phyloP scores from a whole-genome alignment of 345 rosid species.

The Rhodamnia rubescens region DNA sequence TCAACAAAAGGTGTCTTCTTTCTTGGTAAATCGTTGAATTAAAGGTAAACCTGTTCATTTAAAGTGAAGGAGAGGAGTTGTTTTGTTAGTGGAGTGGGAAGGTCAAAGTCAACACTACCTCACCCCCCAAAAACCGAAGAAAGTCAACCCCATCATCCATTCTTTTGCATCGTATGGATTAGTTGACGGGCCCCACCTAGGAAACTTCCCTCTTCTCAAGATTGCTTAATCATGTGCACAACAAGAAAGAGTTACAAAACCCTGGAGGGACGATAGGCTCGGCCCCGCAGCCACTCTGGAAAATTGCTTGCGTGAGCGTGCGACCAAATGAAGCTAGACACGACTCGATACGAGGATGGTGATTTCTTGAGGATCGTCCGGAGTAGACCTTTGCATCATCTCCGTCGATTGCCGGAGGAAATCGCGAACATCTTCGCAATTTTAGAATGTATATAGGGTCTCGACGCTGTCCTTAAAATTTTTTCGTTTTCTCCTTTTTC shows the following conservation, averaged over 20 bases:
- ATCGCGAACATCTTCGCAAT: background rate
- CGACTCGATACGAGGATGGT: accelerated
- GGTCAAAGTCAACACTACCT: background rate
- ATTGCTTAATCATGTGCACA: background rate
- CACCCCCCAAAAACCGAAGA: background rate
- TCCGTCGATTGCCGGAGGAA: background rate
- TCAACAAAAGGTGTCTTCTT: background rate
- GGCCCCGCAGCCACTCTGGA: background rate
- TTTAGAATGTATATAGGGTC: background rate
- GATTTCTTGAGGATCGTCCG: background rate
- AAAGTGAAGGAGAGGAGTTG: background rate
- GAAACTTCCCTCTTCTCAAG: background rate
- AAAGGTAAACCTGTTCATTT: background rate
- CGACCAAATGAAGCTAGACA: background rate
- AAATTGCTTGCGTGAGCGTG: accelerated
- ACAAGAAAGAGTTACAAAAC: background rate
- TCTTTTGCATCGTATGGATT: background rate
- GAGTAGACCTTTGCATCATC: background rate
- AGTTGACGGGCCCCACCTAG: background rate
- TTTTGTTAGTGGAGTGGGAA: background rate
- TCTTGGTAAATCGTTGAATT: background rate
- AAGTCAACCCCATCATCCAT: background rate
- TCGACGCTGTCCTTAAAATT: background rate
- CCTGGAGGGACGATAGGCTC: background rate
- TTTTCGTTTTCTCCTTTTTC: background rate